phyloP scores from a whole-genome alignment of 371 early-diverging fungal species.

The Nosema granulosis region DNA sequence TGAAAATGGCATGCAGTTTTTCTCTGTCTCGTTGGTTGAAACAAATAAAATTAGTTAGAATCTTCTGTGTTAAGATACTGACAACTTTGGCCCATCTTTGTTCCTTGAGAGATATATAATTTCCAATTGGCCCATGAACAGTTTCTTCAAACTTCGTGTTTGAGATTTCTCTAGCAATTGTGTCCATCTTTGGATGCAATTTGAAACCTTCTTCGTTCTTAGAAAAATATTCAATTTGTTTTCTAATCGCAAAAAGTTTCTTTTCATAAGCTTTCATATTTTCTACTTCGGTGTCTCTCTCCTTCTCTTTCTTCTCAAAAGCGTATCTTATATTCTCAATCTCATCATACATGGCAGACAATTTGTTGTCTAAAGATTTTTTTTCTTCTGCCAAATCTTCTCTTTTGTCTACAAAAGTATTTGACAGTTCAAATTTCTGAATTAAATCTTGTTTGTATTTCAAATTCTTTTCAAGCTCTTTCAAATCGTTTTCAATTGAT shows the following conservation, averaged over 20 bases:
- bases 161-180: conserved; percentile 38
- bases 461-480: conserved; percentile 18
- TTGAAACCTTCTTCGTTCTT: conserved; percentile 16
- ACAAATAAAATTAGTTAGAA: conserved; percentile 61
- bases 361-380: not conserved
- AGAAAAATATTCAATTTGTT: conserved; percentile 52
- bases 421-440: conserved; percentile 32
- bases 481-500: conserved; percentile 40
- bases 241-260: conserved; percentile 36
- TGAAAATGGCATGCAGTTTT: conserved; percentile 52
- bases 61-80: conserved; percentile 55
- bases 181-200: conserved; percentile 2
- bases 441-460: conserved; percentile 20
- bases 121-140: conserved; percentile 64
- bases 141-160: conserved; percentile 45
- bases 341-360: conserved; percentile 4
- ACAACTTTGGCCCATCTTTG: conserved; percentile 62
- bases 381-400: not conserved
- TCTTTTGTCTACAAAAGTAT: conserved; percentile 29
- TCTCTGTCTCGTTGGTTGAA: conserved; percentile 55
- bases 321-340: conserved; percentile 12
- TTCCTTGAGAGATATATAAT: conserved; percentile 60
- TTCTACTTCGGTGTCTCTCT: conserved; percentile 17
- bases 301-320: conserved; percentile 17
- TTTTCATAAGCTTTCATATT: conserved; percentile 24